Percentiles rank a stretch among this genome's conserved stretches.
Evolutionary conservation across 257 asterid genomes (phyloP).

Genomic region (Ajuga chamaepitys): DNA sequence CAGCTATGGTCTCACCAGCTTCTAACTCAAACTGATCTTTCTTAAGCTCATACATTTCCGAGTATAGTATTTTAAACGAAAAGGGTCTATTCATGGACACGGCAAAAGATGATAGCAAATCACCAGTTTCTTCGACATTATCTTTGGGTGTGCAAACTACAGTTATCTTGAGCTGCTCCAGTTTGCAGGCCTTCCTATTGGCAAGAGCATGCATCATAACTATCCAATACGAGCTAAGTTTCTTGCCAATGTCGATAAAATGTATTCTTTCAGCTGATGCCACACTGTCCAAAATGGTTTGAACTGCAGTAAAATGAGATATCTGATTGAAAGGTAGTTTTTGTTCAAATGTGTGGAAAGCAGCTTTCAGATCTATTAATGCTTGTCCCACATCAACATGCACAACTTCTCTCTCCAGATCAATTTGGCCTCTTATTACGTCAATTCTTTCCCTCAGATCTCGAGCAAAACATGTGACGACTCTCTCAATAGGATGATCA

Average conservation of each 20-base stretch:
- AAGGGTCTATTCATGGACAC: no score
- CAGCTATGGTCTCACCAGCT: no score
- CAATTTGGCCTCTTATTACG: conserved; percentile 7
- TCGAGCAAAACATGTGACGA: conserved; percentile 14
- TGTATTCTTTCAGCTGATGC: conserved; percentile 32
- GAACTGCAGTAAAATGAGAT: conserved; percentile 29
- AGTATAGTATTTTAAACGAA: no score
- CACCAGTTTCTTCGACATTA: no score
- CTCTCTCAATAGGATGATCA: conserved; percentile 27
- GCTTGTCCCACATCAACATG: not conserved
- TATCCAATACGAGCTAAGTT: conserved; percentile 32
- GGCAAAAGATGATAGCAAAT: no score
- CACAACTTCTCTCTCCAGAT: not conserved
- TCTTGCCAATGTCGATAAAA: conserved; percentile 29
- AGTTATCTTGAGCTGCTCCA: no score
- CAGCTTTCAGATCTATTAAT: not conserved
- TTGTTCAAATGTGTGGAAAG: conserved; percentile 7
- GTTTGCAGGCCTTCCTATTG: not conserved
- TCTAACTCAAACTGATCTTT: no score
- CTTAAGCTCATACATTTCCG: no score
- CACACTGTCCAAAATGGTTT: conserved; percentile 29
- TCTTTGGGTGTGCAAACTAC: no score
- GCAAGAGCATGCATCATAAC: conserved; percentile 34
- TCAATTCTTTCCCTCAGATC: conserved; percentile 32
- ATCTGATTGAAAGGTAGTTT: conserved; percentile 25